Base-by-base conservation (phyloP, 257 asterid species). In the Solanum ossicruentum region DNA sequence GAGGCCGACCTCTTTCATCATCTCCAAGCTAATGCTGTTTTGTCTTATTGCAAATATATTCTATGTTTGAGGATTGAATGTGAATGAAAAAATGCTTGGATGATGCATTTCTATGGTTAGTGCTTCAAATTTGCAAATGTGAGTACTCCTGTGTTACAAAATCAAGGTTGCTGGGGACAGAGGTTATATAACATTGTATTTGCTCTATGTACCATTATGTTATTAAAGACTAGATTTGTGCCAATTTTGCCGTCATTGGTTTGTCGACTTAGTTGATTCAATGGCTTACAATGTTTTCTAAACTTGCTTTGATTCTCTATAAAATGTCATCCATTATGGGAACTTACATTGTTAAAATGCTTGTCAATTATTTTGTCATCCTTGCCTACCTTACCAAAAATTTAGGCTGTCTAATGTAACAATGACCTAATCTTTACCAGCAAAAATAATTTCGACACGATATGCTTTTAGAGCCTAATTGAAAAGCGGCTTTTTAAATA, bases 1-100 rank as follows among this genome's bases (percentile, higher is more conserved):
- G 99, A 57, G 99, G 99, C 82, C 91, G 91, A n/a, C 95, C 97
- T 73, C 71, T 88, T 89, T 91, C 87, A 84, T 83, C 85, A 70
- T 51, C 47, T 54, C 81, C 85, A 52, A 58, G 78, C 56, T 83
- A 69, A 54, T 69, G 69, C n/a, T 32, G 85, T 12, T 45, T 70
- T 54, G 8, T 12, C 43, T 63, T 26, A 9, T 65, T 65, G 47
- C 45, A 61, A 61, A 81, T 39, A 58, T 61, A 20, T 23, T 47
- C 8, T 43, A 60, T 43, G 67, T 28, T 32, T 49, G 54, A 21
- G 78, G 58, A 51, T 82, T 82, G 12, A 10, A 15, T 47, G 65
- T 52, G 63, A 28, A 78, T 52, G 63, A 28, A 78, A 32, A 28
- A 78, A 28, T 26, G 83, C 66, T 78, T 52, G 83, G 83, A 28